These are phyloP conservation scores for Pezizomycotina sp. DNA, from an alignment of 2,329 filamentous ascomycete species.

Conservation along the genomic window DNA sequence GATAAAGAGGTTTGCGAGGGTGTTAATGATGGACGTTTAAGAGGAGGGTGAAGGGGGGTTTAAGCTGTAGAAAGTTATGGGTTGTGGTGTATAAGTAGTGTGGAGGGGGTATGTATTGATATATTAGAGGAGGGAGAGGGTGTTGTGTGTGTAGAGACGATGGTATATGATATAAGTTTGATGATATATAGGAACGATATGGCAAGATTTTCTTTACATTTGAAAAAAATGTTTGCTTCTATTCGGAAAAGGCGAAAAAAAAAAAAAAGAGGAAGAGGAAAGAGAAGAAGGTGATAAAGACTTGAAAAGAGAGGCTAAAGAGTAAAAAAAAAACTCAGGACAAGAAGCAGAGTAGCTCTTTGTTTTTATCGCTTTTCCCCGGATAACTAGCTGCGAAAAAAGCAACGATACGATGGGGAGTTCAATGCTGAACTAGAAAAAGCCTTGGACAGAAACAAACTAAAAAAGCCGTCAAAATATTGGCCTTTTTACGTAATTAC, in stretches of 20 bases:
- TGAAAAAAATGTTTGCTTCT: neutral
- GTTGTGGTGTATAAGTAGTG: conserved; percentile 37
- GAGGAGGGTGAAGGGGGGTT: conserved; percentile 5
- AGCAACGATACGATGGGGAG: too few relatives aligned
- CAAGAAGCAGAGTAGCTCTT: too few relatives aligned
- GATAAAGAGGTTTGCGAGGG: conserved; percentile 41
- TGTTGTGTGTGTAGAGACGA: conserved; percentile 35
- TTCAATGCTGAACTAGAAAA: too few relatives aligned
- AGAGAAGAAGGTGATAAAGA: neutral
- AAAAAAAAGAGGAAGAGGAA: neutral
- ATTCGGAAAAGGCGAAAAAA: conserved; percentile 1
- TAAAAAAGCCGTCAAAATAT: too few relatives aligned
- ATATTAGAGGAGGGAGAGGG: conserved; percentile 25
- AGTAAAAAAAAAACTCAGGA: too few relatives aligned
- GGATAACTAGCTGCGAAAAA: too few relatives aligned
- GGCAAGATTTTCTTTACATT: neutral
- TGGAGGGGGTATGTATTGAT: neutral
- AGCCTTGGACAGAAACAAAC: too few relatives aligned
- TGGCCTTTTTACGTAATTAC: too few relatives aligned
- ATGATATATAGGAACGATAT: neutral
- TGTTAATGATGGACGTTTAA: conserved; percentile 34
- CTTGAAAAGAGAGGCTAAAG: too few relatives aligned
- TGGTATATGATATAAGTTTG: conserved; percentile 25
- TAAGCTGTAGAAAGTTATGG: conserved; percentile 41
- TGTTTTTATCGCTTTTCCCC: too few relatives aligned